Base-by-base conservation (phyloP, 2,329 filamentous ascomycete species). In the Trichoderma sp. region DNA sequence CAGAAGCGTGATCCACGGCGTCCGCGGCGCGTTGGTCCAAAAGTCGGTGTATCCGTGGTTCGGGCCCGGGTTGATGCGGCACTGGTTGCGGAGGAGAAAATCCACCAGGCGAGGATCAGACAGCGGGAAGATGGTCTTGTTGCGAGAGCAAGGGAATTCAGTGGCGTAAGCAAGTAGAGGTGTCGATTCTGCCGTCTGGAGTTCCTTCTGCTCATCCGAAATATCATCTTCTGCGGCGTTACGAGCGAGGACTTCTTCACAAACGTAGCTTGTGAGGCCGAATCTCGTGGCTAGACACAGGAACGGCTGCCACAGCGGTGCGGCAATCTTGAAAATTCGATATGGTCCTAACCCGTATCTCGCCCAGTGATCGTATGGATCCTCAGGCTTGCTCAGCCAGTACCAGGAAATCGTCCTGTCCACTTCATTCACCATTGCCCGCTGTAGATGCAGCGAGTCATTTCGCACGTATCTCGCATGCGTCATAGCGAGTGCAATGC, bases 401-500 rank as follows among this genome's bases (percentile, higher is more conserved):
- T 82, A 81, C 81, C 81, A 82, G 1, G 77, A 79, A 1, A 84
- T 75, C 1, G 80, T 79, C 41, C 73, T 75, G 62, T 83, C 77
- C 33, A 84, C 76, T 63, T 82, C 81, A 27, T 79, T 82, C 14
- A 82, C 65, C 21, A 82, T 64, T 14, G n/a, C 33, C 4, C 72
- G 75, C 68, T 79, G 76, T 3, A 79, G 68, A 14, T 41, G 9
- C 5, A 27, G 38, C 1, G 77, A 67, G 24, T 83, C 81, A 1
- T 77, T 75, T 2, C 18, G 24, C 21, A 82, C 75, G 66, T 82
- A 77, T 21, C 83, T 78, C 5, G 83, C 82, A 63, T 85, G 84
- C 0, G 83, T 82, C 77, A 85, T 80, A n/a, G 83, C 82, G 2
- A 85, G 79, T 0, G 80, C 81, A 68, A 85, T 83, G 6, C 83